These are phyloP conservation scores for Sungouiozyma ichnusensis DNA, from an alignment of 805 yeast species.

Conservation along the genomic window DNA sequence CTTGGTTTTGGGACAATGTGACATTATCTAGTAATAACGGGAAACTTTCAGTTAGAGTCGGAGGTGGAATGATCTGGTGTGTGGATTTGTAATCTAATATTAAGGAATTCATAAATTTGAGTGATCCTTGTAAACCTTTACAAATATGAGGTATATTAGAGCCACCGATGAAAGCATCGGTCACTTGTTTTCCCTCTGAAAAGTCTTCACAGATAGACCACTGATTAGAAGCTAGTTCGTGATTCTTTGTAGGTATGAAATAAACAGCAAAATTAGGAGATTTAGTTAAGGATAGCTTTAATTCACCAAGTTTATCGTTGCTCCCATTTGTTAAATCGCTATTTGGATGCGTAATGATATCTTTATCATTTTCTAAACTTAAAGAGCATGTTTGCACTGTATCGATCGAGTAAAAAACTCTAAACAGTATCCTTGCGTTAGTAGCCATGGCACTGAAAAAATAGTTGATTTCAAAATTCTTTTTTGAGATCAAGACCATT, in stretches of 20 bases:
- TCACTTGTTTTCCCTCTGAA: constrained; percentile 74
- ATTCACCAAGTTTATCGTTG: constrained; percentile 33
- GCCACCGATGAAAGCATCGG: constrained; percentile 53
- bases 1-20: neutral
- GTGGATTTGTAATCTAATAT: constrained; percentile 37
- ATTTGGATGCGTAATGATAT: constrained; percentile 5
- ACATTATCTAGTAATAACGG: constrained; percentile 5
- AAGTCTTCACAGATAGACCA: constrained; percentile 70
- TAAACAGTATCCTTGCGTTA: constrained; percentile 53
- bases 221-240: constrained; percentile 10
- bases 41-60: constrained; percentile 5
- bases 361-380: constrained; percentile 34
- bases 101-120: constrained; percentile 44
- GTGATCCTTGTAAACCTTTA: constrained; percentile 44
- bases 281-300: constrained; percentile 40
- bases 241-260: constrained; percentile 36
- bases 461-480: constrained; percentile 63
- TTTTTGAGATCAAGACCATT: constrained; percentile 57
- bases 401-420: constrained; percentile 61
- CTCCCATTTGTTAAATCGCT: constrained; percentile 1
- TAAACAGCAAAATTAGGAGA: constrained; percentile 75
- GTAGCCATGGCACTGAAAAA: constrained; percentile 68
- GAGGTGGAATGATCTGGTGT: constrained; percentile 20
- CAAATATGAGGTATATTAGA: constrained; percentile 57
- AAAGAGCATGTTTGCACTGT: constrained; percentile 52